phyloP scores from a whole-genome alignment of 129 eudicot genomes.

The Pittosporum tobira region DNA sequence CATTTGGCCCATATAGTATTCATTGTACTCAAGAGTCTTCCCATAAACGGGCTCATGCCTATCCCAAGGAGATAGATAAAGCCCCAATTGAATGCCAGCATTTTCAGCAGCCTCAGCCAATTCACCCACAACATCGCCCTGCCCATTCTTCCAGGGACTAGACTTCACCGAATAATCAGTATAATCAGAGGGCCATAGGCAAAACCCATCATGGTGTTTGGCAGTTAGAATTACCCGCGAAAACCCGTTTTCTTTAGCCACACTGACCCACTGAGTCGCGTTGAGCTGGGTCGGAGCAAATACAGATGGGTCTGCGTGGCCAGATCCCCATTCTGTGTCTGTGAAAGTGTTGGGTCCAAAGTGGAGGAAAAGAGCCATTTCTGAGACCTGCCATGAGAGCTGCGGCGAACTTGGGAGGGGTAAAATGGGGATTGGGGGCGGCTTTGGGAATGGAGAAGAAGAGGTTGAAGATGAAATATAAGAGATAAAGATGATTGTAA shows the following conservation, averaged over 20 bases:
- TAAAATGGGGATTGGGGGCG: conserved; percentile 76
- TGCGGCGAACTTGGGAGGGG: conserved; percentile 72
- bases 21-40: conserved; percentile 72
- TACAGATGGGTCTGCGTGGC: conserved; percentile 59
- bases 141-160: conserved; percentile 65
- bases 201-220: conserved; percentile 91
- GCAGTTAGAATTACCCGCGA: conserved; percentile 66
- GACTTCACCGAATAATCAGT: conserved; percentile 70
- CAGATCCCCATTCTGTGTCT: conserved; percentile 78
- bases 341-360: conserved; percentile 96
- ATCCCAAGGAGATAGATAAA: conserved; percentile 97
- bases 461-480: conserved; percentile 11
- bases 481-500: conserved; percentile 13
- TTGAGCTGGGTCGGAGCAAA: conserved; percentile 50
- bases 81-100: conserved; percentile 59
- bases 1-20: conserved; percentile 84
- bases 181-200: conserved; percentile 78
- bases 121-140: conserved; percentile 76
- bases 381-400: conserved; percentile 72
- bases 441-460: conserved; percentile 31
- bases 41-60: conserved; percentile 74
- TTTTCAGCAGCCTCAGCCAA: conserved; percentile 62
- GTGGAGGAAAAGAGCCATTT: conserved; percentile 82
- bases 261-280: conserved; percentile 69
- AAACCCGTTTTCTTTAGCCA: conserved; percentile 67